Conservation (phyloP, 2,329 filamentous ascomycete species). For the Cladophialophora psammophila region DNA sequence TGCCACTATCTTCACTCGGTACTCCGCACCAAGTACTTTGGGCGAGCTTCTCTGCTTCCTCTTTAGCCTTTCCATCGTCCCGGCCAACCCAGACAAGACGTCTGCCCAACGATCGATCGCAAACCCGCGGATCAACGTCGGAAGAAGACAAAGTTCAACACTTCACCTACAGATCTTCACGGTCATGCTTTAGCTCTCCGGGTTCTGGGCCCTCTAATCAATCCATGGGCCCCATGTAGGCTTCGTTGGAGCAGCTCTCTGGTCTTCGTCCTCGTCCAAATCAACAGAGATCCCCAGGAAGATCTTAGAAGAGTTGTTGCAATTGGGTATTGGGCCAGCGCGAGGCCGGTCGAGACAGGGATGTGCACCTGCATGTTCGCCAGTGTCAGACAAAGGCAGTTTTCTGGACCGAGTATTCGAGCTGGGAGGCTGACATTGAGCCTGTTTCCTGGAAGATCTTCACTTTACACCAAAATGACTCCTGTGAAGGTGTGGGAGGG, state of each 20-base stretch:
- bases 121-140: background rate
- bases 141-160: background rate
- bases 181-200: background rate
- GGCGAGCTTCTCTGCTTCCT: background rate
- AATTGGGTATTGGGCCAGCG: background rate
- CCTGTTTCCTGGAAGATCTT: background rate
- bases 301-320: background rate
- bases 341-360: background rate
- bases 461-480: background rate
- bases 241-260: background rate
- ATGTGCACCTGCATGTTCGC: background rate
- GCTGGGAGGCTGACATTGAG: conserved; percentile 2
- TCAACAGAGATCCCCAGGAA: conserved; percentile 2
- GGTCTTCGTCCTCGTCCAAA: background rate
- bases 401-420: background rate
- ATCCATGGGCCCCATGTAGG: background rate
- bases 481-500: background rate
- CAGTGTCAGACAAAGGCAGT: background rate
- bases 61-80: background rate
- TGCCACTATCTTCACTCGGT: background rate
- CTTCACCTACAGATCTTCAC: background rate
- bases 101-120: background rate
- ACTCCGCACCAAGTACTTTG: background rate
- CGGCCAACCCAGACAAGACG: background rate
- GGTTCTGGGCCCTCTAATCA: conserved; percentile 2